These are phyloP conservation scores for Bretschneidera sinensis DNA, from an alignment of 345 rosid genomes.

Conservation along the genomic window DNA sequence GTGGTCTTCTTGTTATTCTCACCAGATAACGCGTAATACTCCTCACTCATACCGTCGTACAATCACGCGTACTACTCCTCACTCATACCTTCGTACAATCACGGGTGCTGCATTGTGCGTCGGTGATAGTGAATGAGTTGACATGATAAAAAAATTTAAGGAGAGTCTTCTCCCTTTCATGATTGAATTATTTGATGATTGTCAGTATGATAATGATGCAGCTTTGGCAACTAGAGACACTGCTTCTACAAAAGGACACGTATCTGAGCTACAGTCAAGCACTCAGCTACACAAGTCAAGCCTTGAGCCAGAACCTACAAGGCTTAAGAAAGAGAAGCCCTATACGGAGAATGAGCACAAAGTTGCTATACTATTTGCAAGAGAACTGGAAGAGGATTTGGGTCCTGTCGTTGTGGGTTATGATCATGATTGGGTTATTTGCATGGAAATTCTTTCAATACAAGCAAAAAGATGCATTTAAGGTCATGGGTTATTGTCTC, in stretches of 20 bases:
- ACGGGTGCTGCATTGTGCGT: conserved; percentile 14
- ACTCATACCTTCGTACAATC: not conserved
- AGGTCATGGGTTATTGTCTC: conserved; percentile 89
- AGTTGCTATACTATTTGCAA: conserved; percentile 53
- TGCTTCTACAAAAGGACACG: conserved; percentile 93
- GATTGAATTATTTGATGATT: not conserved
- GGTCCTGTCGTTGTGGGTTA: conserved; percentile 74
- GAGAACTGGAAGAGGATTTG: conserved; percentile 96
- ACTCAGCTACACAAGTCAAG: conserved; percentile 95
- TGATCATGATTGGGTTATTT: conserved; percentile 79
- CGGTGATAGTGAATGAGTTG: conserved; percentile 19
- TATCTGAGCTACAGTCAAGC: conserved; percentile 94
- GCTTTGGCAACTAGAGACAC: conserved; percentile 99
- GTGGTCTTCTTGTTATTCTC: conserved; percentile 25
- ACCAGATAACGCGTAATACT: conserved; percentile 6
- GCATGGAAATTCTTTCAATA: conserved; percentile 86
- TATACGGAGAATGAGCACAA: conserved; percentile 51
- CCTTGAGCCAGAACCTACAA: conserved; percentile 93
- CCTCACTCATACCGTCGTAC: too few relatives aligned
- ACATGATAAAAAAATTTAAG: conserved; percentile 12
- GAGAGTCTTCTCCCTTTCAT: conserved; percentile 6
- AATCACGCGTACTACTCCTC: too few relatives aligned
- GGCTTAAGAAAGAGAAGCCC: conserved; percentile 60
- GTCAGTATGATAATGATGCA: conserved; percentile 27
- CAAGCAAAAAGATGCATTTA: conserved; percentile 61